Base-by-base conservation (phyloP, 2,329 filamentous ascomycete genomes). In the Ophiognomonia clavigignenti-juglandacearum region DNA sequence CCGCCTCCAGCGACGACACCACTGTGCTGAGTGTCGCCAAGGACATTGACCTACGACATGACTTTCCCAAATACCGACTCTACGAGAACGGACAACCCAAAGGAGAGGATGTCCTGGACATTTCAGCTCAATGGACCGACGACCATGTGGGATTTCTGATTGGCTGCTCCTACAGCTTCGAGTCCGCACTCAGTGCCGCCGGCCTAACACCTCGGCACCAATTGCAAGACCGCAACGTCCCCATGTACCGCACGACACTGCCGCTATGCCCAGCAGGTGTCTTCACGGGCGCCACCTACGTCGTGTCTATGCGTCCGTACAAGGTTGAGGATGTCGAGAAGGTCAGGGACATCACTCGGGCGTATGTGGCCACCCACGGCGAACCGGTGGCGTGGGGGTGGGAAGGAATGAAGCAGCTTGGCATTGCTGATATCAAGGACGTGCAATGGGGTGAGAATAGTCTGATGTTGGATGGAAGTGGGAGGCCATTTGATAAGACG, bases 351-450 rank as follows among this genome's bases (percentile, higher is more conserved):
- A 71, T 84, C 24, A 84, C 80, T 1, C 63, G 77, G 13, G 64
- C 64, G 8, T 85, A 75, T 60, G 60, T 67, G 8, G 64, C 70
- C 2, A 82, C 80, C 3, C 82, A 85, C 55, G 82, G 82, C 3
- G 82, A 85, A 63, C 79, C 79, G 1, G 65, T 85, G 13, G 79
- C 75, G 4, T 85, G 79, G 79, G 81, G 78, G 0, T 85, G 80
- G 79, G 72, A 81, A 4, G 75, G 72, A 0, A 60, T 76, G 9
- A 56, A 61, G 51, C 56, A 56, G 26, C 55, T 85, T 37, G 81
- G 82, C 0, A 79, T 85, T 46, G 42, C 53, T 39, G 69, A 83
- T 58, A 66, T 83, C 9, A 61, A 69, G 35, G 49, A 36, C 7
- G 75, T 76, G 2, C 72, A 84, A 43, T 85, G 77, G 72, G 81